Evolutionary conservation across 1,139 yeast species (phyloP).

Genomic region (Kurtzmaniella quercitrusa): DNA sequence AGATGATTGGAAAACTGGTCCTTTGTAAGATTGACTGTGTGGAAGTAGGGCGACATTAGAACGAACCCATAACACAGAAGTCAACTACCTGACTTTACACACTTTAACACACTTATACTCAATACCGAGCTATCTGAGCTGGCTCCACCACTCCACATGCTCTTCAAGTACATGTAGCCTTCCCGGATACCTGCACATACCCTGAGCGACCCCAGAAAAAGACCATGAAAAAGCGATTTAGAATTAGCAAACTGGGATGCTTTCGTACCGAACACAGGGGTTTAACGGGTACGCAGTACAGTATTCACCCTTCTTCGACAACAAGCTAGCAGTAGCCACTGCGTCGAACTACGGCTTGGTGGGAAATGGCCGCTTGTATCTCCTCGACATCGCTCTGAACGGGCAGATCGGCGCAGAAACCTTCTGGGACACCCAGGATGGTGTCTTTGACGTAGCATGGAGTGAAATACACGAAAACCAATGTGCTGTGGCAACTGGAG

Average conservation of each 20-base stretch:
- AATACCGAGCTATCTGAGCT: too few relatives aligned
- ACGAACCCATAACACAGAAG: too few relatives aligned
- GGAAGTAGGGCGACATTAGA: too few relatives aligned
- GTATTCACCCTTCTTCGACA: constrained; percentile 90
- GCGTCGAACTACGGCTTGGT: constrained; percentile 92
- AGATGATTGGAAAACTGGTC: too few relatives aligned
- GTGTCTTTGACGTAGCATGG: constrained; percentile 86
- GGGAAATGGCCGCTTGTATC: constrained; percentile 81
- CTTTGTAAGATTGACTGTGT: too few relatives aligned
- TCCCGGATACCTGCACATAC: too few relatives aligned
- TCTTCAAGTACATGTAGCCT: too few relatives aligned
- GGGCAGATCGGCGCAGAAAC: constrained; percentile 58
- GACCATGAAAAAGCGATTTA: neutral
- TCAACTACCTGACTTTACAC: too few relatives aligned
- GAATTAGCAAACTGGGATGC: constrained; percentile 40
- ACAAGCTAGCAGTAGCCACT: constrained; percentile 82
- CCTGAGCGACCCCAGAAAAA: neutral
- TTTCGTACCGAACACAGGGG: constrained; percentile 71
- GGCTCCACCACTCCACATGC: too few relatives aligned
- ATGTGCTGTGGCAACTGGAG: constrained; percentile 79
- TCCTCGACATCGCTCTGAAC: constrained; percentile 61
- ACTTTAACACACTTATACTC: too few relatives aligned
- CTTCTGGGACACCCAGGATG: constrained; percentile 88
- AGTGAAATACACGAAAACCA: constrained; percentile 89
- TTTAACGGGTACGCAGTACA: constrained; percentile 85